phyloP scores from a whole-genome alignment of 371 early-diverging fungal species.

The Apophysomyces sp. region DNA sequence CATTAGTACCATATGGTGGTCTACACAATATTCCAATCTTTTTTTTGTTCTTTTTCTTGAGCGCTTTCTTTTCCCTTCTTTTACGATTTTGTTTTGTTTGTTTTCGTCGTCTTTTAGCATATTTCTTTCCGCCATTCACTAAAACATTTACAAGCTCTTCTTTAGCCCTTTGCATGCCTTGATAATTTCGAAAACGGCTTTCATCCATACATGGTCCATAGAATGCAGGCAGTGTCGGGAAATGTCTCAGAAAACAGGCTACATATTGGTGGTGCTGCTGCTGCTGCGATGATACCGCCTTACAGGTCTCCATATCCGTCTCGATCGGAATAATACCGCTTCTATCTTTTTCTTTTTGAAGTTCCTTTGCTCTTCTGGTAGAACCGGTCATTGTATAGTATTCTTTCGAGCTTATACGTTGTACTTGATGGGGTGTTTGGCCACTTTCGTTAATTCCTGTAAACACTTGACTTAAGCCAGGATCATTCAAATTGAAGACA shows the following conservation, averaged over 20 bases:
- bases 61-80: too few relatives aligned
- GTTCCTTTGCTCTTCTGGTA: neutral
- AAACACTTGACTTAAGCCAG: conserved; percentile 1
- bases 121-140: too few relatives aligned
- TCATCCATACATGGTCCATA: neutral
- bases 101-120: too few relatives aligned
- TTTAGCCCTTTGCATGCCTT: too few relatives aligned
- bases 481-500: neutral
- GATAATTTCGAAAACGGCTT: neutral
- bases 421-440: neutral
- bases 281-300: neutral
- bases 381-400: neutral
- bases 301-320: neutral
- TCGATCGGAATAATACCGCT: neutral
- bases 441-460: neutral
- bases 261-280: neutral
- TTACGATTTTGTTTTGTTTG: too few relatives aligned
- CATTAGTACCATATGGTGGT: neutral
- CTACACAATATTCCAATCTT: neutral
- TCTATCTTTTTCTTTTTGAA: neutral
- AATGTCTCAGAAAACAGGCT: neutral
- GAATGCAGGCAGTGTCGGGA: neutral
- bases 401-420: neutral
- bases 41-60: neutral
- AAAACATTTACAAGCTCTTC: too few relatives aligned